These are phyloP conservation scores for Beauveria medogensis DNA, from an alignment of 2,329 filamentous ascomycete species.

Conservation along the genomic window DNA sequence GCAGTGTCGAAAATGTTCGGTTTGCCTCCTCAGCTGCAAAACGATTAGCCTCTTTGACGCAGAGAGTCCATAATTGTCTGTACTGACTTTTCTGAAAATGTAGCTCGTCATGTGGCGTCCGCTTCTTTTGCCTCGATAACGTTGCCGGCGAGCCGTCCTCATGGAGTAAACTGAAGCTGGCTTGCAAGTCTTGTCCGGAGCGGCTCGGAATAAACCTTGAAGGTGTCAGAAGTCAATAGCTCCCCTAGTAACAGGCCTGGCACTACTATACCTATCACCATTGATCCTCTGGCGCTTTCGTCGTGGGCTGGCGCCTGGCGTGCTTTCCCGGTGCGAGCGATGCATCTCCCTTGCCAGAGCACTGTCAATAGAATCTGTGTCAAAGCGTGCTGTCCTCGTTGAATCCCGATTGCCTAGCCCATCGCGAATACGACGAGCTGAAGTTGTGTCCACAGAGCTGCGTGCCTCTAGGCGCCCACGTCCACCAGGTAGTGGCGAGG, in stretches of 20 bases:
- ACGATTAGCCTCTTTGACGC: constrained; percentile 1
- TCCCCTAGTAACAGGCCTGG: neutral
- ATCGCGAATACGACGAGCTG: constrained; percentile 27
- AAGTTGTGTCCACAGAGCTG: constrained; percentile 27
- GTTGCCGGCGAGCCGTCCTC: constrained; percentile 91
- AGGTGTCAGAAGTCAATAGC: constrained; percentile 17
- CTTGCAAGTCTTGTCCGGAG: constrained; percentile 84
- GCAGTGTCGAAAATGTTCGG: constrained; percentile 76
- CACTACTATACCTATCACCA: constrained; percentile 45
- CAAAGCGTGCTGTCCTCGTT: constrained; percentile 31
- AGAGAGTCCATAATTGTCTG: neutral
- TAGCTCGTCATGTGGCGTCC: constrained; percentile 79
- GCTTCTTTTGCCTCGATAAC: constrained; percentile 75
- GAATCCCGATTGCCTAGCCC: constrained; percentile 28
- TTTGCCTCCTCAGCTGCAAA: constrained; percentile 80
- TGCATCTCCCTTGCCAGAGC: constrained; percentile 45
- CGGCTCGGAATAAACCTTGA: constrained; percentile 88
- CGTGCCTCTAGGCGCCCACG: constrained; percentile 35
- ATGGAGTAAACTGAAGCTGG: constrained; percentile 84
- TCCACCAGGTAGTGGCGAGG: constrained; percentile 39
- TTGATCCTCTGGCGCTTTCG: constrained; percentile 53
- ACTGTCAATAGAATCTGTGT: constrained; percentile 42
- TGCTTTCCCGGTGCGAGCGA: constrained; percentile 42
- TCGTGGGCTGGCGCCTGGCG: constrained; percentile 46
- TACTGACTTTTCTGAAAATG: constrained; percentile 85